Evolutionary conservation across 164 flowering plant species (phyloP), one percentile per base, ranked within the genome.

Genomic region (Nelumbo lutea): DNA sequence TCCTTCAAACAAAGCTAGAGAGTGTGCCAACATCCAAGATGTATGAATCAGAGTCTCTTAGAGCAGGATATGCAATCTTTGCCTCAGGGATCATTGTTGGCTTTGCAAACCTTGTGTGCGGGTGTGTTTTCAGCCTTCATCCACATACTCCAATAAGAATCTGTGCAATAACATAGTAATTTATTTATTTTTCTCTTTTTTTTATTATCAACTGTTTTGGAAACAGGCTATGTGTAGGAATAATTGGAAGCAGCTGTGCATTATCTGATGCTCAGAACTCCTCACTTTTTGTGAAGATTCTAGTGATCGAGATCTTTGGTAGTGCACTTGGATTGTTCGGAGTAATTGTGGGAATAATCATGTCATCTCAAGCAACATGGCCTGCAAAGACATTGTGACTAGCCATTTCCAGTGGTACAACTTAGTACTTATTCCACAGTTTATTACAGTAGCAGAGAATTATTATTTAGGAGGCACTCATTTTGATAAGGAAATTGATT

Each of bases 191-290:
- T 14, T 15, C 58, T 3, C 39, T 4, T 14, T 52, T 10, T 9
- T 44, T 4, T 50, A 8, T 50, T 50, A 2, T 8, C 8, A 50
- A 9, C 11, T 50, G 11, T 61, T 47, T 46, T 53, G 57, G 15
- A 14, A 46, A 65, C 84, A 95, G 98, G 78, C 63, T 95, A 55
- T 95, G 99, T 62, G 99, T 95, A 40, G 99, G 99, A 68, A 81
- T 95, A 50, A 95, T 95, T 69, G 99, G 99, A 72, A 95, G 99
- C 84, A 95, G 98, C 80, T 95, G 99, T 75, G 98, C 99, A 15
- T 76, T 95, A 62, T 92, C 99, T 27, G 99, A 95, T 85, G 99
- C 99, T 58, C 98, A 95, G 70, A 95, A 92, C 83, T 95, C 99
- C 2, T 67, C 97, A 0, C 93, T 95, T 63, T 95, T 95, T 72